phyloP scores from a whole-genome alignment of 1,139 yeast genomes.

The Blastobotrys capitulatus region DNA sequence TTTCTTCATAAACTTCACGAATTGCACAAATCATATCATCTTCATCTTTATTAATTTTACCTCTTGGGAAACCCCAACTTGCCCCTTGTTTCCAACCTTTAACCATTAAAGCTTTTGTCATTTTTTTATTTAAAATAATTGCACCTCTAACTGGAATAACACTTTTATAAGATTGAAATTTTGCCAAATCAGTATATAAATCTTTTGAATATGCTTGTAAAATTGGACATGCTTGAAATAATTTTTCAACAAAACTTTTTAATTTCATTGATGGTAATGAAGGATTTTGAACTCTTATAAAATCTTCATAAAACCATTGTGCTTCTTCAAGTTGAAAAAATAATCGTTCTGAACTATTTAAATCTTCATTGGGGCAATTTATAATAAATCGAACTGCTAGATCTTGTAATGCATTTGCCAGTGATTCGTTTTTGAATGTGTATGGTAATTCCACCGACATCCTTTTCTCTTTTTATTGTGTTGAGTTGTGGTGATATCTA shows the following conservation, averaged over 20 bases:
- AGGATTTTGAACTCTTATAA: constrained; percentile 68
- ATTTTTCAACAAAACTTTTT: constrained; percentile 66
- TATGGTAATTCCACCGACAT: constrained; percentile 25
- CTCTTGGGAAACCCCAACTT: constrained; percentile 95
- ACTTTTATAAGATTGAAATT: constrained; percentile 77
- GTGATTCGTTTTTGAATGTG: constrained; percentile 36
- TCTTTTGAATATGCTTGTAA: constrained; percentile 35
- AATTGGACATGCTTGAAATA: constrained; percentile 76
- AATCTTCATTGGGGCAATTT: constrained; percentile 88
- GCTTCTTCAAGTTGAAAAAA: constrained; percentile 97
- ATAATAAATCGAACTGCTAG: constrained; percentile 82
- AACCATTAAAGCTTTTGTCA: constrained; percentile 71
- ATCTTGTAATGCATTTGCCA: constrained; percentile 81
- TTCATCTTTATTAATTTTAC: constrained; percentile 93
- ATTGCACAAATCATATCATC: constrained; percentile 85
- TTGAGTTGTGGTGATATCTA: background rate
- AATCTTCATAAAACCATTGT: constrained; percentile 95
- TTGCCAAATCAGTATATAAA: constrained; percentile 25
- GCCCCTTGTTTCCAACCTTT: constrained; percentile 77
- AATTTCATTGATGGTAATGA: constrained; percentile 72
- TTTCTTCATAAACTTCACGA: constrained; percentile 93
- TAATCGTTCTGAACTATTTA: constrained; percentile 78
- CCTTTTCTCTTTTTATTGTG: background rate
- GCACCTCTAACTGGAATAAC: constrained; percentile 96
- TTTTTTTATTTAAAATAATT: constrained; percentile 68